Base-by-base conservation (phyloP, 2,329 filamentous ascomycete species). In the Didymosphaeria variabile region DNA sequence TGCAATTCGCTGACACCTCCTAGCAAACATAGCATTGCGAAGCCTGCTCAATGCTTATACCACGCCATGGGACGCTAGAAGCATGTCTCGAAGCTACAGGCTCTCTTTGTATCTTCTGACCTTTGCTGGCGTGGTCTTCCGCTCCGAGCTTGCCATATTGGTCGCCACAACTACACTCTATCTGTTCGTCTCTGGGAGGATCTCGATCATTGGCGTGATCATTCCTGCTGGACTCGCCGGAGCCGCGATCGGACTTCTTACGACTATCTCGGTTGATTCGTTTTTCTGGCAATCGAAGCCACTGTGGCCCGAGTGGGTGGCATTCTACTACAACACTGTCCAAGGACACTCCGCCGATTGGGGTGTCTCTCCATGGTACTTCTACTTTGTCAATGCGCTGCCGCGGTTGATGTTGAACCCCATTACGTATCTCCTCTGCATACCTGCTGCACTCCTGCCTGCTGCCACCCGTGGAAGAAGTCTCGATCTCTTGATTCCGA, bases 281-380 rank as follows among this genome's bases (percentile, higher is more conserved):
- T 94, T 93, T 81, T 97, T 98, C 81, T 99, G 94, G 95, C 93
- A 94, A 73, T 78, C 80, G 8, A 87, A 86, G 1, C 81, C 82
- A 0, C 79, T 97, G 32, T 99, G 95, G 95, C 94, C 95, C 0
- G 95, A 99, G 78, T 87, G 96, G 62, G 88, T 87, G 68, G 93
- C 88, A 2, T 98, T 99, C 81, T 89, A 91, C 77, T 98, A 91
- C 84, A 99, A 99, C 77, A 93, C 93, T 58, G 80, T 98, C 54
- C 86, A 91, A 57, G 93, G 93, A 23, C 90, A 92, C 61, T 91
- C 94, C 0, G 90, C 91, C 3, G 87, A 91, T 67, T 99, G 95
- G 95, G 95, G 95, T 36, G 90, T 90, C 9, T 91, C 90, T 9
- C 91, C 93, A 0, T 94, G 90, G 87, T 84, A 93, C 74, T 96